Evolutionary conservation across 139 green algal species (phyloP).

Genomic region (Volvox africanus): DNA sequence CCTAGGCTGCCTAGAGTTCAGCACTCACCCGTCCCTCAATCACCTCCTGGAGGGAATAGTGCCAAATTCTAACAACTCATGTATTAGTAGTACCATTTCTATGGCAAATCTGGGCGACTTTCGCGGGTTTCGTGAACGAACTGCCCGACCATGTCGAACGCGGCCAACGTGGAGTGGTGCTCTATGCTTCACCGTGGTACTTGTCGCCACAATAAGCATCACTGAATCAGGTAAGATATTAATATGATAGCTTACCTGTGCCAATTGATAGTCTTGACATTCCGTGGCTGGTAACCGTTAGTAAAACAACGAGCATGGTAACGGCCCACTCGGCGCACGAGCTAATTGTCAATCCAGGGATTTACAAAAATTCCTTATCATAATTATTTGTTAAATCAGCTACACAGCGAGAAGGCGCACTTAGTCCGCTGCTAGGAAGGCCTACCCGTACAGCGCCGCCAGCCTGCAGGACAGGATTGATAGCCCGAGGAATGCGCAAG

Average conservation of each 20-base stretch:
- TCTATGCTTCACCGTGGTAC: background rate
- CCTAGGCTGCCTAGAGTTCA: background rate
- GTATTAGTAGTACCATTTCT: background rate
- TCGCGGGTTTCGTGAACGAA: background rate
- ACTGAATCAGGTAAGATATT: background rate
- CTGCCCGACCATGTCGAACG: background rate
- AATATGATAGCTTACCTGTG: background rate
- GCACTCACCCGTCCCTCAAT: background rate
- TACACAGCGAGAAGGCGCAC: too few species aligned
- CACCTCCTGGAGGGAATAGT: background rate
- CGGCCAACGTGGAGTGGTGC: background rate
- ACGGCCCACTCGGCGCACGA: too few species aligned
- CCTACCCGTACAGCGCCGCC: too few species aligned
- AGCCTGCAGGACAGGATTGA: too few species aligned
- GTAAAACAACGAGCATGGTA: too few species aligned
- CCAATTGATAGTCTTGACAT: background rate
- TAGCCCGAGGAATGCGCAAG: too few species aligned
- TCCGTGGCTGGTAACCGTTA: background rate
- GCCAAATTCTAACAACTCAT: background rate
- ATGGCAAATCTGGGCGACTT: background rate
- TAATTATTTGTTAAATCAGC: too few species aligned
- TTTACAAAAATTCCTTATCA: too few species aligned
- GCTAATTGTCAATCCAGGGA: too few species aligned
- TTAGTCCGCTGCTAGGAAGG: too few species aligned
- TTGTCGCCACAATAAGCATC: background rate